Conservation (phyloP, 345 rosid species). For the Melaleuca alternifolia region DNA sequence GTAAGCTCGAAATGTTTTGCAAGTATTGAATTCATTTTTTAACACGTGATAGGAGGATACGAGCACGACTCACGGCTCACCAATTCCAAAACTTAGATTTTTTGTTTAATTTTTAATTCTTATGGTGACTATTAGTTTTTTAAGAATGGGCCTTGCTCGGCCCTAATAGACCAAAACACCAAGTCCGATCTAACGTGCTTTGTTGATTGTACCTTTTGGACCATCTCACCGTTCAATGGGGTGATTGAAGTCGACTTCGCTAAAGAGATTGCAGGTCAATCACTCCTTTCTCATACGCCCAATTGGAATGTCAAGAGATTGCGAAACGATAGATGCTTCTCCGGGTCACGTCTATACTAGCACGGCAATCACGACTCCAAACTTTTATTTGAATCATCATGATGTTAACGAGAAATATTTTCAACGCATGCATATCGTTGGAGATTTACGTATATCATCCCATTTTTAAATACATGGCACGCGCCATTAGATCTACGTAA, state of each 20-base stretch:
- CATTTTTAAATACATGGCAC: background rate
- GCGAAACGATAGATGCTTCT: background rate
- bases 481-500: background rate
- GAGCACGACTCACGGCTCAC: background rate
- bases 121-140: background rate
- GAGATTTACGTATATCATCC: too few species aligned
- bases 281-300: background rate
- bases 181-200: background rate
- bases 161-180: background rate
- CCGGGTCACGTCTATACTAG: background rate
- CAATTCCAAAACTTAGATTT: background rate
- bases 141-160: background rate
- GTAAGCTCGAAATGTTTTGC: background rate
- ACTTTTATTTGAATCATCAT: background rate
- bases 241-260: background rate
- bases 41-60: background rate
- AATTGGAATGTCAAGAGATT: background rate
- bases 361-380: background rate
- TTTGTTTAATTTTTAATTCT: background rate
- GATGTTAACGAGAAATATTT: background rate
- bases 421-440: background rate
- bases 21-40: background rate
- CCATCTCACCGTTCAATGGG: background rate
- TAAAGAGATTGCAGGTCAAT: background rate
- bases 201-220: background rate